phyloP scores from a whole-genome alignment of 2,329 filamentous ascomycete species.

The Mollisia scopiformis region DNA sequence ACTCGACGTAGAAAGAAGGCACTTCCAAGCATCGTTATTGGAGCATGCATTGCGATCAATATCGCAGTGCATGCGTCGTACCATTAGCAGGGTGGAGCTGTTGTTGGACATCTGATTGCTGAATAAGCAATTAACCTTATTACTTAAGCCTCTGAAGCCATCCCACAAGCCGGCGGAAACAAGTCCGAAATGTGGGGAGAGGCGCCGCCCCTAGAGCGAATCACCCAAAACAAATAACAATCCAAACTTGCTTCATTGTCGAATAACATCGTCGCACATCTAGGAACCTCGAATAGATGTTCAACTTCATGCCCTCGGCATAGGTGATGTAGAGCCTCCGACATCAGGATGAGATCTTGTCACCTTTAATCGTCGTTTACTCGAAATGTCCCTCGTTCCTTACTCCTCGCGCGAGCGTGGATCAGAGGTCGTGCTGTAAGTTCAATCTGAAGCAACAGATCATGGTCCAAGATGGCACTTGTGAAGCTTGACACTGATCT shows the following conservation, averaged over 20 bases:
- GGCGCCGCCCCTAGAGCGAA: not conserved
- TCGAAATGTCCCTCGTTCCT: slow-evolving; percentile 1
- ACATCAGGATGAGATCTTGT: not conserved
- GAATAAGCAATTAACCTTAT: not conserved
- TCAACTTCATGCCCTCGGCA: not conserved
- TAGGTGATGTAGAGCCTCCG: not conserved
- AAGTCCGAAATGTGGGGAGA: not conserved
- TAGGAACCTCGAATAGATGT: not conserved
- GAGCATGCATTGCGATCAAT: not conserved
- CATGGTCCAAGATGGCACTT: not conserved
- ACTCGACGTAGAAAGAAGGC: not conserved
- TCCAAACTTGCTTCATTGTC: not conserved
- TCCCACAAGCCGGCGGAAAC: not conserved
- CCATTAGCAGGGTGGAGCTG: no score
- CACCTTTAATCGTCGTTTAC: not conserved
- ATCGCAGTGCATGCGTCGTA: not conserved
- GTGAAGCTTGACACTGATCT: slow-evolving; percentile 19
- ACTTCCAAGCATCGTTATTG: not conserved
- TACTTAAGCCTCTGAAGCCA: no score
- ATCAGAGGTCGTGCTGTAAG: slow-evolving; percentile 1
- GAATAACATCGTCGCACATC: not conserved
- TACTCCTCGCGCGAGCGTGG: not conserved
- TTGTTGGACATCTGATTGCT: no score
- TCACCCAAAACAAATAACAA: not conserved
- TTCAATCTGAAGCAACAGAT: not conserved